phyloP scores from a whole-genome alignment of 805 yeast genomes.

The Zygoascus tannicola region DNA sequence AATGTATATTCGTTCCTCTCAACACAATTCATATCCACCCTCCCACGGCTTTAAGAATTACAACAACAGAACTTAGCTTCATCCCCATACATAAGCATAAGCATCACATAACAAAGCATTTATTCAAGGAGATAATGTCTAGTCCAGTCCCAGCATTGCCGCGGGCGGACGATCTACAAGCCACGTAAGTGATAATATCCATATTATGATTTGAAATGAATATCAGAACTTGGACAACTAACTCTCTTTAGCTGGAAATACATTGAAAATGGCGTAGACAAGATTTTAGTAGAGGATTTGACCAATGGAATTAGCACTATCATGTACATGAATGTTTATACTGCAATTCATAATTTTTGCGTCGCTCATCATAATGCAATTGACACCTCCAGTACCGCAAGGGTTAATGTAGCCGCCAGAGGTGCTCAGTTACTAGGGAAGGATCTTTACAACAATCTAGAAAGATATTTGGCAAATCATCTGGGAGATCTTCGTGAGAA shows the following conservation, averaged over 20 bases:
- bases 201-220: background rate
- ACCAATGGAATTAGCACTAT: conserved; percentile 29
- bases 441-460: conserved; percentile 70
- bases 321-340: conserved; percentile 26
- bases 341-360: conserved; percentile 84
- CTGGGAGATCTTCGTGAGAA: conserved; percentile 20
- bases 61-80: too few relatives aligned
- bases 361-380: conserved; percentile 30
- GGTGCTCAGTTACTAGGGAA: conserved; percentile 66
- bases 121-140: background rate
- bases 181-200: conserved; percentile 18
- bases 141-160: conserved; percentile 16
- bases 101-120: too few relatives aligned
- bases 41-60: too few relatives aligned
- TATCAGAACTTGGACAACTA: background rate
- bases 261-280: conserved; percentile 32
- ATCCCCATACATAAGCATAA: too few relatives aligned
- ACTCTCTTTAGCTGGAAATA: conserved; percentile 28
- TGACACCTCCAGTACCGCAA: conserved; percentile 13
- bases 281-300: conserved; percentile 30
- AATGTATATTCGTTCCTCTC: too few relatives aligned
- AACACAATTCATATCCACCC: too few relatives aligned
- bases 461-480: conserved; percentile 54
- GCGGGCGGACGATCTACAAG: conserved; percentile 23
- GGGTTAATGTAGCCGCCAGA: conserved; percentile 11